Percentiles rank a stretch among this genome's conserved stretches.
Evolutionary conservation across 768 basidiomycete genomes (phyloP).

Genomic region (Pisolithus tinctorius): DNA sequence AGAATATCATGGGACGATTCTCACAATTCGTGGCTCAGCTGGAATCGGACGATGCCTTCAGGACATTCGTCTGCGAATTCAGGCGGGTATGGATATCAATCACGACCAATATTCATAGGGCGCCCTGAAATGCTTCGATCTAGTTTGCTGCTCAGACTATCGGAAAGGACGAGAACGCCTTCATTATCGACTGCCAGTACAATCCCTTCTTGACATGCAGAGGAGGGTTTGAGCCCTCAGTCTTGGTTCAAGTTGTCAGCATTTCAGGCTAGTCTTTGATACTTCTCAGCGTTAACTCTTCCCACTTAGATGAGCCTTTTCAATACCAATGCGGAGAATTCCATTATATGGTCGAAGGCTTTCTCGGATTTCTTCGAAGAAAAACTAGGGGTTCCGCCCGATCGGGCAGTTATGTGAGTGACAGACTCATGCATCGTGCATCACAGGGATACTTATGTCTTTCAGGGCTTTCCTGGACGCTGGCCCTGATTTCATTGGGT

Average conservation of each 20-base stretch:
- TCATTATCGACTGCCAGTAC: conserved; percentile 48
- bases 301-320: conserved; percentile 47
- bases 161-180: conserved; percentile 47
- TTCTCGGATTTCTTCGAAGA: conserved; percentile 50
- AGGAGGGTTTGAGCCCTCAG: conserved; percentile 62
- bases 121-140: neutral
- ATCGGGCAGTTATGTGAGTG: conserved; percentile 56
- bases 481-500: conserved; percentile 20
- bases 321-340: conserved; percentile 40
- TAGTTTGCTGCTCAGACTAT: conserved; percentile 50
- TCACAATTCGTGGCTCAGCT: neutral
- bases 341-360: conserved; percentile 47
- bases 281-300: neutral
- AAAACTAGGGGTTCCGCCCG: conserved; percentile 41
- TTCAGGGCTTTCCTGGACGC: conserved; percentile 22
- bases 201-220: conserved; percentile 55
- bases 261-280: neutral
- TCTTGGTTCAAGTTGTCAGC: conserved; percentile 51
- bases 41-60: conserved; percentile 22
- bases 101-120: neutral
- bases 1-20: neutral
- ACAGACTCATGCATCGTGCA: neutral
- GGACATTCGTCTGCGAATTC: conserved; percentile 41
- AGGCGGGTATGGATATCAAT: conserved; percentile 38
- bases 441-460: neutral